phyloP scores from a whole-genome alignment of 441 rosid genomes.

The Erodium moschatum region DNA sequence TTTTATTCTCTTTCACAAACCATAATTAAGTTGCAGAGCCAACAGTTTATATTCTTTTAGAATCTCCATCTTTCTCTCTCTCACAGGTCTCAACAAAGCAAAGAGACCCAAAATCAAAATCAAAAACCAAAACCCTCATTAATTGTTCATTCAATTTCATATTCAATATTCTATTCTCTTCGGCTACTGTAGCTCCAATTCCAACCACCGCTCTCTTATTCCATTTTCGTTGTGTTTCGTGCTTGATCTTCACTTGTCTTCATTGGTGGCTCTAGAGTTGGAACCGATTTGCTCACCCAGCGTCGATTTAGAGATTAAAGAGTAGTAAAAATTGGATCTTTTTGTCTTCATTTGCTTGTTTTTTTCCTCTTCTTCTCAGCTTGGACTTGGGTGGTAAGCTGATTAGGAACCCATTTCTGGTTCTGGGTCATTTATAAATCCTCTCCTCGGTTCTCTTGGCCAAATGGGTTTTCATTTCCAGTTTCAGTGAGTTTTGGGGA shows the following conservation, averaged over 20 bases:
- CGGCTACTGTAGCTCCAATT: not conserved
- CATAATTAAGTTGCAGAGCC: not conserved
- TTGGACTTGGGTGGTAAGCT: not conserved
- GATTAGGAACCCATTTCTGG: not conserved
- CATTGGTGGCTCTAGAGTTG: not conserved
- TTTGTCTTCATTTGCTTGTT: not conserved
- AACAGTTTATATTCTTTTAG: not conserved
- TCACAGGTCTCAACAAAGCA: not conserved
- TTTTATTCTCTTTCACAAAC: too few species aligned
- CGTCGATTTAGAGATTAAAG: too few species aligned
- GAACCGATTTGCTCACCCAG: not conserved
- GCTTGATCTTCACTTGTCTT: not conserved
- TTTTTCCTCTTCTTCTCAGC: too few species aligned
- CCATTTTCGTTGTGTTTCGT: not conserved
- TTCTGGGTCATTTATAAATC: not conserved
- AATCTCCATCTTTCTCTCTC: not conserved
- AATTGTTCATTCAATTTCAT: not conserved
- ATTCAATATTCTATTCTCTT: not conserved
- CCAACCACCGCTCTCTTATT: not conserved
- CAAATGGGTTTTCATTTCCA: not conserved
- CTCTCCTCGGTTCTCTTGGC: not conserved
- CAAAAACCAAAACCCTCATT: not conserved
- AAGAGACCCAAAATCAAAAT: not conserved
- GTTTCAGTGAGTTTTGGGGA: not conserved
- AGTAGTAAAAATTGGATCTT: not conserved